Evolutionary conservation across 106 monocot species (phyloP).

Genomic region (Allium sativum): DNA sequence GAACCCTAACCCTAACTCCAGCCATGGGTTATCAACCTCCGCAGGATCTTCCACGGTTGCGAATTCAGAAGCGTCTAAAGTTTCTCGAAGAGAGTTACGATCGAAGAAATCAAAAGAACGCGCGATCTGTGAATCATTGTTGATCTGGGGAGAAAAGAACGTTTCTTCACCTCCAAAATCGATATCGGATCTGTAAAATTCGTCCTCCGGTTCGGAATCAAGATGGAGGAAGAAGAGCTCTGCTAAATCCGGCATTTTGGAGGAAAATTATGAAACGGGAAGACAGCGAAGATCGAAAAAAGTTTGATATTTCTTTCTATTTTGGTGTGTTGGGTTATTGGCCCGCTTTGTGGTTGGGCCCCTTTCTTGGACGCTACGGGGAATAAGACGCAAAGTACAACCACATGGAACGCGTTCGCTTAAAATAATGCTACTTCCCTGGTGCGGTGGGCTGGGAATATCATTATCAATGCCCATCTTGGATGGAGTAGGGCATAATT

Average conservation of each 20-base stretch:
- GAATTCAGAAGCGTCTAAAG: conserved; percentile 12
- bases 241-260: not conserved
- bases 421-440: too few relatives aligned
- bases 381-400: too few relatives aligned
- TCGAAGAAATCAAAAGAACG: conserved; percentile 3
- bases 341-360: too few relatives aligned
- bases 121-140: not conserved
- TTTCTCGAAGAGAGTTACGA: conserved; percentile 3
- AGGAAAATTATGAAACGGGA: not conserved
- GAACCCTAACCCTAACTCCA: conserved; percentile 9
- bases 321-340: too few relatives aligned
- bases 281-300: too few relatives aligned
- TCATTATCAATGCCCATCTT: too few relatives aligned
- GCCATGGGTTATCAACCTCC: not conserved
- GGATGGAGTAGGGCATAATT: too few relatives aligned
- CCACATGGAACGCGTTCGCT: too few relatives aligned
- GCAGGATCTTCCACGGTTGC: not conserved
- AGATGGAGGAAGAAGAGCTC: not conserved
- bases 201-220: not conserved
- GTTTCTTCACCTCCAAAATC: not conserved
- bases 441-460: too few relatives aligned
- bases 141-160: not conserved
- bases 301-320: too few relatives aligned
- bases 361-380: too few relatives aligned
- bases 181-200: not conserved